A percentile compares a stretch with the other conserved stretches of the same genome.
Conservation (phyloP, 73 alveolate genomes). For the Symbiodinium natans region DNA sequence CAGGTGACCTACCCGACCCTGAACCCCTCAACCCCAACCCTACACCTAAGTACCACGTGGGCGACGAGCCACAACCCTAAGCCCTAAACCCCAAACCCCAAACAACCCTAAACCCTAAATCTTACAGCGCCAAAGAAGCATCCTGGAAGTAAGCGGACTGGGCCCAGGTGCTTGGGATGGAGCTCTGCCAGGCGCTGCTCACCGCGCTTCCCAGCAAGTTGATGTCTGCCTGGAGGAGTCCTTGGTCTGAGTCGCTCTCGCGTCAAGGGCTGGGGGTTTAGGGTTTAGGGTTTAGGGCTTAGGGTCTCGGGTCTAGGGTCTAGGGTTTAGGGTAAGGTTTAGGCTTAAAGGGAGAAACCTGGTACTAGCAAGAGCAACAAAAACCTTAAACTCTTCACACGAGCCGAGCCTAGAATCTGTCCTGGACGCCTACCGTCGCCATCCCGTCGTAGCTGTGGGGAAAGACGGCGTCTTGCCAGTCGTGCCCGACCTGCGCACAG, state of each 20-base stretch:
- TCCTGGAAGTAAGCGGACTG: neutral
- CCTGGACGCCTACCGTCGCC: slow-evolving; percentile 5
- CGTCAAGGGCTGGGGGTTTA: neutral
- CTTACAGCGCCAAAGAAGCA: too few species aligned
- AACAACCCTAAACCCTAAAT: too few species aligned
- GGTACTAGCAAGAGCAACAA: neutral
- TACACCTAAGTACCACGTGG: too few species aligned
- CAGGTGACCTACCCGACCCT: too few species aligned
- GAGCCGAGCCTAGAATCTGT: neutral
- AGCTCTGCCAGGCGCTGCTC: neutral
- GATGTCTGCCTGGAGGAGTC: neutral
- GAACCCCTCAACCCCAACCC: too few species aligned
- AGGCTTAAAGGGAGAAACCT: too few species aligned
- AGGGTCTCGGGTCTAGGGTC: too few species aligned
- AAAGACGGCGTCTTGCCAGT: neutral
- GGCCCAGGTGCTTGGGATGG: neutral
- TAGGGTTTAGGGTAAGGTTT: too few species aligned
- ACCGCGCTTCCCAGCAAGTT: neutral
- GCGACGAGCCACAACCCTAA: too few species aligned
- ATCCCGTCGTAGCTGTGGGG: neutral
- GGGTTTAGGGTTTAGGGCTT: neutral
- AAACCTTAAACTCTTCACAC: neutral
- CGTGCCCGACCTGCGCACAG: neutral
- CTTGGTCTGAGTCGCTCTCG: neutral
- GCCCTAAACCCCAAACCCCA: too few species aligned